phyloP scores from a whole-genome alignment of 176 grass and related monocot genomes.

The Oryza punctata region DNA sequence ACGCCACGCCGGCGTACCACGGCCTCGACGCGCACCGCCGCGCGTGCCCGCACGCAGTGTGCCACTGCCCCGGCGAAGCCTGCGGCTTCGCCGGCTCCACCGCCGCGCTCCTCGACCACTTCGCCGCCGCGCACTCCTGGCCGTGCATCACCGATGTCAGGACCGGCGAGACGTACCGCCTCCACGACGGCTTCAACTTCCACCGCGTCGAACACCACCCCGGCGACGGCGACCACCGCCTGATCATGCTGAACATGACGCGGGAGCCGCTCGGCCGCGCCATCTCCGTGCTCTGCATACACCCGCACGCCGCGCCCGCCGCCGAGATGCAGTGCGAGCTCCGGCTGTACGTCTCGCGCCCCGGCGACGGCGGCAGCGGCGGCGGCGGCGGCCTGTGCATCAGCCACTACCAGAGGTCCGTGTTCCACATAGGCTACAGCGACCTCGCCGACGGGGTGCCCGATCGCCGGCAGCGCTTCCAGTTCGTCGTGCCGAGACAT shows the following conservation, averaged over 20 bases:
- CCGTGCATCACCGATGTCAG: not conserved
- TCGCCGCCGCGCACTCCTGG: not conserved
- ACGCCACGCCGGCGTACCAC: not conserved
- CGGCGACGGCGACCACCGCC: not conserved
- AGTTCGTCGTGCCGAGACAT: not conserved
- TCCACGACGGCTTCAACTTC: not conserved
- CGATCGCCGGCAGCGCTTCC: not conserved
- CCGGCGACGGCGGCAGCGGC: too few species aligned
- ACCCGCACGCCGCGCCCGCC: not conserved
- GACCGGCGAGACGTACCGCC: accelerated
- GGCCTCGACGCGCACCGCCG: not conserved
- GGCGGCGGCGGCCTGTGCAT: too few species aligned
- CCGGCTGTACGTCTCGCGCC: not conserved
- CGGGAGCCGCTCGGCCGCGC: not conserved
- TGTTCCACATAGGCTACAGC: not conserved
- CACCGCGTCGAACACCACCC: not conserved
- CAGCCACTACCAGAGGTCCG: not conserved
- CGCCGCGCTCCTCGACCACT: not conserved
- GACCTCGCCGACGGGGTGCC: constrained; percentile 23
- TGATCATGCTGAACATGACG: not conserved
- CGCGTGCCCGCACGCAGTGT: not conserved
- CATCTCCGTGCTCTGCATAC: not conserved
- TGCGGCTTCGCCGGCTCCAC: not conserved
- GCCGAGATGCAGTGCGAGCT: not conserved
- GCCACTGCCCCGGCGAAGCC: not conserved